Base-by-base conservation (phyloP, 164 flowering plant genomes). In the Nelumbo lutea region DNA sequence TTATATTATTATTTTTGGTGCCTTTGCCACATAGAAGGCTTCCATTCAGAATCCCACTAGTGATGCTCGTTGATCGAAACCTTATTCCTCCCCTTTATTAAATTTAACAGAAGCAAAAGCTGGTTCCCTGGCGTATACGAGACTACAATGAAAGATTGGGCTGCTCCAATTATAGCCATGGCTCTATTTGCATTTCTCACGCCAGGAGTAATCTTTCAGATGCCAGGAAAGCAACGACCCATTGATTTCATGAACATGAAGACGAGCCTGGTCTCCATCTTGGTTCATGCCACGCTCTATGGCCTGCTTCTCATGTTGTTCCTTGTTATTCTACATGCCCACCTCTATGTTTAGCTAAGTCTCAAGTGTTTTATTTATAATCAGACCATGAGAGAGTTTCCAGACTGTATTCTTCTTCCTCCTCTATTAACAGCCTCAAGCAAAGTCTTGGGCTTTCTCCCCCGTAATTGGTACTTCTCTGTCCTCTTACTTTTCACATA, bases 211-310 rank as follows among this genome's bases (percentile, higher is more conserved):
- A 43, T 92, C 13, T 65, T 90, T 62, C 97, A 90, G 69, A 70
- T 90, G 62, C 97, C 97, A 0, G 96, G 91, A 38, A 90, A 82
- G 80, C 72, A 86, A 2, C 60, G 68, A 7, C 87, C 93, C 0
- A 68, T 88, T 3, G 94, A 79, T 53, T 86, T 92, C 70, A 65
- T 92, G 80, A 83, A 80, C 82, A 87, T 88, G 96, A 88, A 83
- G 85, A 90, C 96, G 0, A 87, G 82, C 51, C 0, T 80, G 1
- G 74, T 80, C 2, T 78, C 96, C 66, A 83, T 92, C 8, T 63
- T 86, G 43, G 81, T 86, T 2, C 98, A 90, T 65, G 75, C 90
- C 0, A 78, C 89, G 14, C 61, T 92, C 64, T 92, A 80, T 56
- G 87, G 83, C 78, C 72, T 92, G 86, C 75, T 92, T 51, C 85